Percentiles rank a stretch among this genome's conserved stretches.
These are phyloP conservation scores for Protomyces pachydermus DNA, from an alignment of 1,139 yeast species.

Conservation along the genomic window DNA sequence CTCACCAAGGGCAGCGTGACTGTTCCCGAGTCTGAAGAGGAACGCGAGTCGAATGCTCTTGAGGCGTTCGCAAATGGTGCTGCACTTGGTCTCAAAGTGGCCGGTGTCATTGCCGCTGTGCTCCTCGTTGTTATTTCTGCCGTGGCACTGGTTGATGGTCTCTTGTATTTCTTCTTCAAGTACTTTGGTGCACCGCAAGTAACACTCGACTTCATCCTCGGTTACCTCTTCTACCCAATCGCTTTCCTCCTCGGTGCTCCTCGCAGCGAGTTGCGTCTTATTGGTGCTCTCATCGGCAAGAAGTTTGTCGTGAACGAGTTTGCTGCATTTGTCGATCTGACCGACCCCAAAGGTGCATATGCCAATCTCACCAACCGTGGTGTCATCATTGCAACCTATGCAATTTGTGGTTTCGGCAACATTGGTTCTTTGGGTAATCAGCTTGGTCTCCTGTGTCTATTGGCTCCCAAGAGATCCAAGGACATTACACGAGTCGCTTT, in stretches of 20 bases:
- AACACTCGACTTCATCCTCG: slow-evolving; percentile 54
- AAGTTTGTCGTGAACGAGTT: slow-evolving; percentile 63
- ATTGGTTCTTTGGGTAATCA: slow-evolving; percentile 62
- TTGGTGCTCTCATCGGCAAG: slow-evolving; percentile 53
- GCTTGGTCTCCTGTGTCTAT: slow-evolving; percentile 56
- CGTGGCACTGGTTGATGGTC: slow-evolving; percentile 55
- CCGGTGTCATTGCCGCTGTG: slow-evolving; percentile 58
- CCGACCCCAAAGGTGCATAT: slow-evolving; percentile 45
- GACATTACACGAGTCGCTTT: slow-evolving; percentile 50
- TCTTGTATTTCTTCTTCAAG: slow-evolving; percentile 60
- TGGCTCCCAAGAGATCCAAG: slow-evolving; percentile 52
- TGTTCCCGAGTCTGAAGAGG: slow-evolving; percentile 47
- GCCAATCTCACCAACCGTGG: slow-evolving; percentile 51
- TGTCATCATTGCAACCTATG: slow-evolving; percentile 57
- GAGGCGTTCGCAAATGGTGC: slow-evolving; percentile 66
- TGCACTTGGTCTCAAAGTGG: slow-evolving; percentile 55
- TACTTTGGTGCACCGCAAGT: slow-evolving; percentile 56
- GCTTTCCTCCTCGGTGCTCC: slow-evolving; percentile 61
- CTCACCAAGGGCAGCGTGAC: slow-evolving; percentile 50
- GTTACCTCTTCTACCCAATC: slow-evolving; percentile 55
- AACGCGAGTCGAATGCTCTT: slow-evolving; percentile 51
- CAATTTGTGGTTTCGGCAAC: slow-evolving; percentile 63
- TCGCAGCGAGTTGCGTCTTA: slow-evolving; percentile 50
- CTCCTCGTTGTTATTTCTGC: slow-evolving; percentile 60
- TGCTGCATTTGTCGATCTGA: slow-evolving; percentile 52